phyloP scores from a whole-genome alignment of 225 moss, liverwort and hornwort genomes.

The Thuidium tamariscinum region DNA sequence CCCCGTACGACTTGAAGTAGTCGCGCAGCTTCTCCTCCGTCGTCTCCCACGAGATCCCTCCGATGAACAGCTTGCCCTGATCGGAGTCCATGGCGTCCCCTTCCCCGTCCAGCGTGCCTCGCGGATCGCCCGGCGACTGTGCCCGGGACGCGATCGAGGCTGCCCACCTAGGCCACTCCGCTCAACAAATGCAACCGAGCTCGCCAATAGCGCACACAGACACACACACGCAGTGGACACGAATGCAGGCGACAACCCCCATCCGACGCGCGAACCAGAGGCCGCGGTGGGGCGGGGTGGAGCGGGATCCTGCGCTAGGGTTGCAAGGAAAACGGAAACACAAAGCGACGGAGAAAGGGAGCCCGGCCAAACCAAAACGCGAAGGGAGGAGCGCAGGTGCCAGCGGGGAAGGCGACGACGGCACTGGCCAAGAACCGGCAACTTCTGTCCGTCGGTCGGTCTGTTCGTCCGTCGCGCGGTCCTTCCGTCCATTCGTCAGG shows the following conservation, averaged over 20 bases:
- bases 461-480: background rate
- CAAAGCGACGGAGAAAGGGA: background rate
- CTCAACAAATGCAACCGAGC: background rate
- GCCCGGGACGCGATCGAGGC: background rate
- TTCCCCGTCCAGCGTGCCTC: constrained; percentile 19
- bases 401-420: background rate
- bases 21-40: constrained; percentile 60
- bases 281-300: background rate
- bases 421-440: background rate
- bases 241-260: constrained; percentile 8
- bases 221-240: background rate
- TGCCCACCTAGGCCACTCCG: background rate
- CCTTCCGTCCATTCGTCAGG: background rate
- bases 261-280: constrained; percentile 11
- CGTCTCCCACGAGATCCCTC: constrained; percentile 59
- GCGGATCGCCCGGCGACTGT: background rate
- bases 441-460: background rate
- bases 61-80: constrained; percentile 59
- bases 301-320: background rate
- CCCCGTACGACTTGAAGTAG: constrained; percentile 48
- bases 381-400: background rate
- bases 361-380: background rate
- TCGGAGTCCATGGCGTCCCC: constrained; percentile 48
- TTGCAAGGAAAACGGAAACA: background rate
- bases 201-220: background rate